Evolutionary conservation across 495 filamentous ascomycete genomes (phyloP).

Genomic region (Penicillium diatomitis): DNA sequence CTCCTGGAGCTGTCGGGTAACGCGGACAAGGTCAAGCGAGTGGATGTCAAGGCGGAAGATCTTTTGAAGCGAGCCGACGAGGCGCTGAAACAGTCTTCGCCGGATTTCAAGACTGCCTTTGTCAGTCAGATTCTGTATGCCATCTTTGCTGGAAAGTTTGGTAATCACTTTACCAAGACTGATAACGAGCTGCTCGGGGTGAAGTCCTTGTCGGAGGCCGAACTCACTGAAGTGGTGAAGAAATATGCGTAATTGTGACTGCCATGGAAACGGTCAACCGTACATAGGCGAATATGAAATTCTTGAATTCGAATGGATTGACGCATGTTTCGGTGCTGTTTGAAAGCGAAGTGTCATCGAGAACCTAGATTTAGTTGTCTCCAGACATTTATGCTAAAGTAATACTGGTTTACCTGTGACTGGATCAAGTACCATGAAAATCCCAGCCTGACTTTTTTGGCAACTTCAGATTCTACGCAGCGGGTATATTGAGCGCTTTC

Average conservation of each 20-base stretch:
- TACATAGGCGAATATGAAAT: too few species aligned
- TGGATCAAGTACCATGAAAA: too few species aligned
- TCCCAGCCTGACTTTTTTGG: too few species aligned
- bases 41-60: conserved; percentile 3
- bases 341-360: too few species aligned
- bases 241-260: not conserved
- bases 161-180: not conserved
- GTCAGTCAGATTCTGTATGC: conserved; percentile 2
- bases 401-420: too few species aligned
- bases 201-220: conserved; percentile 1
- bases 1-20: conserved; percentile 38
- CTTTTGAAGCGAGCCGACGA: conserved; percentile 7
- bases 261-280: too few species aligned
- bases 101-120: conserved; percentile 3
- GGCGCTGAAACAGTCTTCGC: conserved; percentile 4
- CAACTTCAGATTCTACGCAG: too few species aligned
- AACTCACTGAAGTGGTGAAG: conserved; percentile 6
- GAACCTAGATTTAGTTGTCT: too few species aligned
- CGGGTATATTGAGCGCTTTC: too few species aligned
- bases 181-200: conserved; percentile 13
- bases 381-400: too few species aligned
- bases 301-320: too few species aligned
- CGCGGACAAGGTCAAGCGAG: not conserved
- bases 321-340: too few species aligned
- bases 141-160: conserved; percentile 3